These are phyloP conservation scores for Lithohypha guttulata DNA, from an alignment of 2,329 filamentous ascomycete genomes.

Conservation along the genomic window DNA sequence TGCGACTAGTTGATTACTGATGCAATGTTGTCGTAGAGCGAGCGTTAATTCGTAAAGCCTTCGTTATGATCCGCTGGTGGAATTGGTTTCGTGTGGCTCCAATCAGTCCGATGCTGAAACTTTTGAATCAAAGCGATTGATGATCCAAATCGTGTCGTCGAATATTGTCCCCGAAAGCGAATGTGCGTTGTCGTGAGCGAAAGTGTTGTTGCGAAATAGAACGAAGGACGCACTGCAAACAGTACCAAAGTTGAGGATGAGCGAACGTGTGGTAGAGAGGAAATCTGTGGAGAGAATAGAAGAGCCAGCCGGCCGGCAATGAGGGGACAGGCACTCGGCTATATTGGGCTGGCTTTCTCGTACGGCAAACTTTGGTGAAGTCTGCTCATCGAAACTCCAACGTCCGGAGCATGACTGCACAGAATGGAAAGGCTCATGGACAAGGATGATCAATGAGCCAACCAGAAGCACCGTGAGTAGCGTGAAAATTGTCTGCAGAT, in stretches of 20 bases:
- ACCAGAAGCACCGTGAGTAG: slow-evolving; percentile 6
- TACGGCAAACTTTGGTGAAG: slow-evolving; percentile 8
- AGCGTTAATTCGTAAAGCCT: slow-evolving; percentile 7
- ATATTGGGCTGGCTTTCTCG: slow-evolving; percentile 8
- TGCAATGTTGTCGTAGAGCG: slow-evolving; percentile 2
- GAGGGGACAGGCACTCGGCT: slow-evolving; percentile 8
- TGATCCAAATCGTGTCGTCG: slow-evolving; percentile 14
- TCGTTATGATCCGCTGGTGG: background rate
- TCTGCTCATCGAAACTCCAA: slow-evolving; percentile 10
- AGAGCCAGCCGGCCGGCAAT: slow-evolving; percentile 7
- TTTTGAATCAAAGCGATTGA: slow-evolving; percentile 19
- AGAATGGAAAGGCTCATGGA: background rate
- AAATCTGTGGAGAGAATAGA: slow-evolving; percentile 13
- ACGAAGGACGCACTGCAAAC: slow-evolving; percentile 24
- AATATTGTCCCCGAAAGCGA: slow-evolving; percentile 20
- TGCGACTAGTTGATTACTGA: background rate
- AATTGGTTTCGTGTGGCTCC: slow-evolving; percentile 1
- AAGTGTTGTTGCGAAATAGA: slow-evolving; percentile 12
- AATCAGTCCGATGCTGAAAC: background rate
- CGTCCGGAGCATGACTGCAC: background rate
- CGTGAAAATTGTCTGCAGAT: slow-evolving; percentile 1
- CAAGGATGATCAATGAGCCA: slow-evolving; percentile 6
- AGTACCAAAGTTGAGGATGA: slow-evolving; percentile 19
- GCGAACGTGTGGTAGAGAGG: slow-evolving; percentile 15
- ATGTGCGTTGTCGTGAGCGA: slow-evolving; percentile 13